Base-by-base conservation (phyloP, 345 rosid genomes). In the Citrus medica region DNA sequence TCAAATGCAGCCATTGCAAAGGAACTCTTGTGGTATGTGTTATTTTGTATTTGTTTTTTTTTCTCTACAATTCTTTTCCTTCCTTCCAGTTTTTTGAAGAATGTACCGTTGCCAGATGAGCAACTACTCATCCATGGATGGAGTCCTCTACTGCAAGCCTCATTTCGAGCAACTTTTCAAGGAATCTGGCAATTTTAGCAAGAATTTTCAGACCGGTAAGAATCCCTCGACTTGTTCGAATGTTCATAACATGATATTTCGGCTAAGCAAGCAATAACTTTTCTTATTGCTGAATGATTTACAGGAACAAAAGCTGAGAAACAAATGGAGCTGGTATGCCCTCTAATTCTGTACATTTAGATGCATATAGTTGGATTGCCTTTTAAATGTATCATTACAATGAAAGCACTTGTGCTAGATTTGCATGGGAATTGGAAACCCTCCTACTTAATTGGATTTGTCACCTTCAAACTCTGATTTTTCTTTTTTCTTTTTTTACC, bases 41-140 rank as follows among this genome's bases (percentile, higher is more conserved):
- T 46, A 46, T 46, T 13, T 13, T 46, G 17, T 46, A 46, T 4
- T 4, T 74, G 32, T 32, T 32, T 71, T 17, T 59, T 64, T 35
- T 62, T 40, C 6, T 71, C 22, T 56, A 10, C 17, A 51, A n/a
- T n/a, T 2, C 3, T 53, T 24, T 35, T 33, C 19, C 14, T 5
- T 67, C 40, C 13, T 33, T 58, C 24, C 25, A 46, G 61, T 9
- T 19, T 70, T 32, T 51, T 16, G 9, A 16, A 16, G 10, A 21
- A 66, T 55, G 27, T 40, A 27, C 62, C 2, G 27, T 35, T 37
- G 2, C 53, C 80, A 97, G 99, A 97, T 97, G 96, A 93, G 98
- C 89, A 93, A 92, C 89, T 97, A 97, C 85, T 94, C 97, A 59
- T 94, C 98, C 78, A 97, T 97, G 98, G 99, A 97, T 74, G 99